phyloP scores from a whole-genome alignment of 371 early-diverging fungal genomes.

The Enteropsectra breve region DNA sequence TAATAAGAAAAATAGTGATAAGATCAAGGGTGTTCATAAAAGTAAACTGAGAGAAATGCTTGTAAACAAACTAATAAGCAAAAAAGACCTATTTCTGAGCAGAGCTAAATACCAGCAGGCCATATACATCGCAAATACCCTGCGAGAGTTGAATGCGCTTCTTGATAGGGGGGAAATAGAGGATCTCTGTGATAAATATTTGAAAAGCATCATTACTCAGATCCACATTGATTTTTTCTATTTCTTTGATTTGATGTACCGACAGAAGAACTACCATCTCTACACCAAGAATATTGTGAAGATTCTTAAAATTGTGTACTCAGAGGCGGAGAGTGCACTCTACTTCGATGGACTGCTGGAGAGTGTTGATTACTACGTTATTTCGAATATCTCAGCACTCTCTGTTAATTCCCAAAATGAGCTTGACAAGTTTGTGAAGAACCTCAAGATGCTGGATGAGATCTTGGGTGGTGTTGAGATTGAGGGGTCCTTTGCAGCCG shows the following conservation, averaged over 20 bases:
- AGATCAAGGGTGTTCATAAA: not conserved
- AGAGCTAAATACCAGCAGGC: conserved; percentile 30
- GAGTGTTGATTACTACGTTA: conserved; percentile 33
- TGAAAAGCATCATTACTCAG: conserved; percentile 12
- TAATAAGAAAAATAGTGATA: too few species aligned
- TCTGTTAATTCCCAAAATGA: conserved; percentile 33
- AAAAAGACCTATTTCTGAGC: conserved; percentile 16
- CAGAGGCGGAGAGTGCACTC: not conserved
- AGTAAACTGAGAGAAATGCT: conserved; percentile 17
- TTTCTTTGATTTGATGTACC: conserved; percentile 52
- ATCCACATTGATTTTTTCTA: conserved; percentile 43
- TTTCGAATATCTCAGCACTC: conserved; percentile 25
- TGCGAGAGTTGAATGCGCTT: conserved; percentile 9
- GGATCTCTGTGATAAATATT: conserved; percentile 3
- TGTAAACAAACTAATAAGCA: conserved; percentile 21
- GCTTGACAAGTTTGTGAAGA: conserved; percentile 27
- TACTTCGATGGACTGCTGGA: conserved; percentile 25
- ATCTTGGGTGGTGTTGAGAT: conserved; percentile 28
- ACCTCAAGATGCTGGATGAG: conserved; percentile 43
- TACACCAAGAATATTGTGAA: conserved; percentile 39
- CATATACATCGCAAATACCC: conserved; percentile 27
- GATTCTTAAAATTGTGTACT: conserved; percentile 23
- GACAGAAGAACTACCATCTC: conserved; percentile 36
- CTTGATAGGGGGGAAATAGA: conserved; percentile 1
- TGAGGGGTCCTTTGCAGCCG: too few species aligned